A percentile compares a stretch with the other conserved stretches of the same genome.
These are phyloP conservation scores for Singerocomus rubriflavus DNA, from an alignment of 1,284 basidiomycete genomes.

Conservation along the genomic window DNA sequence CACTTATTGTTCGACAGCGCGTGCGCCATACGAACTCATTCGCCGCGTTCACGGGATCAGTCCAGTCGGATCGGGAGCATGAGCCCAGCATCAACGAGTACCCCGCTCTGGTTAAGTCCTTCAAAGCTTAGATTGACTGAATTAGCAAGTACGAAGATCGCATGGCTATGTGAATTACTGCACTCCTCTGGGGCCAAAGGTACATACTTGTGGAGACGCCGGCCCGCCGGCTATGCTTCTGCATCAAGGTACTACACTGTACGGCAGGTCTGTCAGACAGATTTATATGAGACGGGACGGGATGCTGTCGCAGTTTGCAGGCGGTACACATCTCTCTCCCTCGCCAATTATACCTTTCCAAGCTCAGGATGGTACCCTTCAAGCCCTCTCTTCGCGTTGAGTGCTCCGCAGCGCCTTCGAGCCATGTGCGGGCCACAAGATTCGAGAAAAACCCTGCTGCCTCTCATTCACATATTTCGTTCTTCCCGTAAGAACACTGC, in stretches of 20 bases:
- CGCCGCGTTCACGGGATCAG: not conserved
- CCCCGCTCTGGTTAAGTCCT: not conserved
- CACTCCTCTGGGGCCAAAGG: not conserved
- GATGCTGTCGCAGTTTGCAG: not conserved
- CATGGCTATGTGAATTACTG: slow-evolving; percentile 12
- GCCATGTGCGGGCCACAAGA: slow-evolving; percentile 25
- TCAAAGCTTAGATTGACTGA: not conserved
- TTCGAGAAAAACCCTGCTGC: slow-evolving; percentile 13
- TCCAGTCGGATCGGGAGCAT: not conserved
- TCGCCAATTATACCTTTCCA: not conserved
- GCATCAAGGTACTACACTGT: slow-evolving; percentile 15
- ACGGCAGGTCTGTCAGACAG: slow-evolving; percentile 20
- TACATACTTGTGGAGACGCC: slow-evolving; percentile 1
- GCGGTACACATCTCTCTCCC: slow-evolving; percentile 1
- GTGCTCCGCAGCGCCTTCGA: slow-evolving; percentile 20
- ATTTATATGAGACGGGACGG: slow-evolving; percentile 20
- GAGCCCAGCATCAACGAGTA: not conserved
- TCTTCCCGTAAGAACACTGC: slow-evolving; percentile 39
- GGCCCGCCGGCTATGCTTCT: slow-evolving; percentile 8
- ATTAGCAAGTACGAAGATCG: slow-evolving; percentile 7
- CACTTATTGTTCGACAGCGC: not conserved
- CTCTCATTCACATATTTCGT: slow-evolving; percentile 41
- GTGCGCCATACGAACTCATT: not conserved
- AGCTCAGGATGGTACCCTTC: slow-evolving; percentile 19
- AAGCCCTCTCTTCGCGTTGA: slow-evolving; percentile 29